phyloP scores from a whole-genome alignment of 139 green algal genomes.

The Chlamydomonas sphaeroides region DNA sequence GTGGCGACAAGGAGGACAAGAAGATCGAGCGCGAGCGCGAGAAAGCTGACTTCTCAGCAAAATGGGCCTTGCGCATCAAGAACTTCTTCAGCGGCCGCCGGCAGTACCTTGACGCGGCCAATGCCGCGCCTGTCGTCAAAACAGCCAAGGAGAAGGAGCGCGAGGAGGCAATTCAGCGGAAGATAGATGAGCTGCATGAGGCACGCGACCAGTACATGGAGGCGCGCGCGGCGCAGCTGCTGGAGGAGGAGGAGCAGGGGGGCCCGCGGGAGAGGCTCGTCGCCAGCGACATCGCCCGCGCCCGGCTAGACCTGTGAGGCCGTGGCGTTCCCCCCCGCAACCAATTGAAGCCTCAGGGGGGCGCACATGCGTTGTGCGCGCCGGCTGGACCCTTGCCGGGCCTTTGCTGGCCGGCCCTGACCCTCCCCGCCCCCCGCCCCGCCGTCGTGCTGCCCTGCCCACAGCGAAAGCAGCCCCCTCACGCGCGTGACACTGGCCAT shows the following conservation, averaged over 20 bases:
- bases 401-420: too few relatives aligned
- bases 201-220: conserved; percentile 34
- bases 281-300: conserved; percentile 6
- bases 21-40: conserved; percentile 1
- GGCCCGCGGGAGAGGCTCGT: conserved; percentile 20
- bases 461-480: conserved; percentile 9
- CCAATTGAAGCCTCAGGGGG: too few relatives aligned
- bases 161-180: conserved; percentile 2
- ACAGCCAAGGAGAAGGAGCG: conserved; percentile 12
- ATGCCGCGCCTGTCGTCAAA: too few relatives aligned
- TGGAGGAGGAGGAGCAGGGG: neutral
- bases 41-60: conserved; percentile 67
- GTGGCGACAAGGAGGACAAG: neutral
- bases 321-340: neutral
- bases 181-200: conserved; percentile 7
- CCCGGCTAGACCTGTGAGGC: conserved; percentile 24
- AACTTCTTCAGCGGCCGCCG: conserved; percentile 60
- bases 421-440: too few relatives aligned
- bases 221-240: conserved; percentile 25
- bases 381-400: too few relatives aligned
- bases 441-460: too few relatives aligned
- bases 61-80: conserved; percentile 58
- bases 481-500: conserved; percentile 7
- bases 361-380: too few relatives aligned
- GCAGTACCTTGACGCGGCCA: conserved; percentile 51